Conservation (phyloP, 2,329 filamentous ascomycete genomes). For the Fusarium luffae region DNA sequence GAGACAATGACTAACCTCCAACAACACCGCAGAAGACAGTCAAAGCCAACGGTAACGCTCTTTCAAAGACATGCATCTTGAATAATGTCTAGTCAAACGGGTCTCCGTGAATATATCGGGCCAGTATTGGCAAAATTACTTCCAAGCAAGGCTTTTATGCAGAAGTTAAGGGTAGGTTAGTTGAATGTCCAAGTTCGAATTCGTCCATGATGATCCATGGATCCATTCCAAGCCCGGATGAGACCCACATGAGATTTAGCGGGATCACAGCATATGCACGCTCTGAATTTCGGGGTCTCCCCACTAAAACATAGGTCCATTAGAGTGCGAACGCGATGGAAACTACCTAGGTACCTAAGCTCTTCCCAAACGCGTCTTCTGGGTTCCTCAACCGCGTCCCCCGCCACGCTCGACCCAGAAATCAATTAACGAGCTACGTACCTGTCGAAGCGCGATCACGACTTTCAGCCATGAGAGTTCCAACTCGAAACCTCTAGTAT, state of each 20-base stretch:
- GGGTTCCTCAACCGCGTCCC: conserved; percentile 43
- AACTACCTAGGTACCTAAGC: not conserved
- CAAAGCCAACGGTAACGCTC: conserved; percentile 50
- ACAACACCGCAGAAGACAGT: conserved; percentile 53
- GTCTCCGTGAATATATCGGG: not conserved
- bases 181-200: not conserved
- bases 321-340: conserved; percentile 7
- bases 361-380: conserved; percentile 45
- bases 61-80: conserved; percentile 51
- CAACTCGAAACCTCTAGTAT: conserved; percentile 1
- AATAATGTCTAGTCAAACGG: not conserved
- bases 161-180: conserved; percentile 11
- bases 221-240: not conserved
- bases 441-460: conserved; percentile 14
- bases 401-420: conserved; percentile 29
- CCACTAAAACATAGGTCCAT: conserved; percentile 21
- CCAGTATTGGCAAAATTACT: not conserved
- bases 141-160: not conserved
- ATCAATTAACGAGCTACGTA: conserved; percentile 36
- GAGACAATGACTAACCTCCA: conserved; percentile 46
- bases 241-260: conserved; percentile 15
- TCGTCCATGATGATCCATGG: conserved; percentile 3
- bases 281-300: conserved; percentile 5
- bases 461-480: conserved; percentile 16
- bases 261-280: conserved; percentile 1